phyloP scores from a whole-genome alignment of 805 yeast species.

The Tetrapisispora iriomotensis region DNA sequence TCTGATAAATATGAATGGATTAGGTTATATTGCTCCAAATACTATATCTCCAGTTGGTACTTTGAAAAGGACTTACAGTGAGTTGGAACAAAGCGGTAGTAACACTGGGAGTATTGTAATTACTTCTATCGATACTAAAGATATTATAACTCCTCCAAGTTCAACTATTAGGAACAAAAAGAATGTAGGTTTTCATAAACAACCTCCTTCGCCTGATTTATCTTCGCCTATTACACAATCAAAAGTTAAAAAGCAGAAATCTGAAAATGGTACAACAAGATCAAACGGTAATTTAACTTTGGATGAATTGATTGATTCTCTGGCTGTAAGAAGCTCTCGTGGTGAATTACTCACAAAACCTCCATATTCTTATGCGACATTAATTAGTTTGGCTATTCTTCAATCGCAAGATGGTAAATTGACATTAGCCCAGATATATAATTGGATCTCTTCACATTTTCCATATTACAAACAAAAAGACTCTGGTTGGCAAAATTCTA shows the following conservation, averaged over 20 bases:
- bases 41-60: slow-evolving; percentile 1
- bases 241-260: slow-evolving; percentile 22
- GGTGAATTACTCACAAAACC: slow-evolving; percentile 46
- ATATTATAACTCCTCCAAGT: slow-evolving; percentile 24
- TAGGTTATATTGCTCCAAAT: background rate
- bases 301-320: slow-evolving; percentile 21
- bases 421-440: slow-evolving; percentile 75
- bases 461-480: slow-evolving; percentile 74
- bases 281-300: slow-evolving; percentile 24
- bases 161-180: slow-evolving; percentile 14
- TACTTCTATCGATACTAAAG: slow-evolving; percentile 3
- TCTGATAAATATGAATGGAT: too few relatives aligned
- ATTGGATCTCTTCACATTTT: slow-evolving; percentile 85
- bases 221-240: slow-evolving; percentile 27
- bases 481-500: slow-evolving; percentile 96
- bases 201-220: slow-evolving; percentile 25
- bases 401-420: slow-evolving; percentile 35
- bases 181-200: background rate
- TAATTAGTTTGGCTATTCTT: slow-evolving; percentile 37
- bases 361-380: slow-evolving; percentile 86
- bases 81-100: background rate
- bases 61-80: slow-evolving; percentile 8
- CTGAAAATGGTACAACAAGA: slow-evolving; percentile 20
- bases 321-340: slow-evolving; percentile 13
- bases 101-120: background rate